Percentiles rank a stretch among this genome's conserved stretches.
Conservation (phyloP, 257 asterid species). For the Lantana camara region DNA sequence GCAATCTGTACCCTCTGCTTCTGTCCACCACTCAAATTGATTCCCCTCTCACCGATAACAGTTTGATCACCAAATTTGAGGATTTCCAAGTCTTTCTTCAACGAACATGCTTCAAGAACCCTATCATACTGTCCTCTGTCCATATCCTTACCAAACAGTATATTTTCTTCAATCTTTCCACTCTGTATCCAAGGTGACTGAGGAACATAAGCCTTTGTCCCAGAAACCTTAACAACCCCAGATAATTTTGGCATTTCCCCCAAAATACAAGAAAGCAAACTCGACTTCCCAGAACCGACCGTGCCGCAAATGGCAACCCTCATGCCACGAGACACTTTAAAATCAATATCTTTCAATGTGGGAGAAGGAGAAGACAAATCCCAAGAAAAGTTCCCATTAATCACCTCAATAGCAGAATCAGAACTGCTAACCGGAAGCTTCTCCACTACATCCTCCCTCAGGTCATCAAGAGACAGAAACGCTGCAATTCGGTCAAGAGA, state of each 20-base stretch:
- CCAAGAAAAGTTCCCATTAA: constrained; percentile 78
- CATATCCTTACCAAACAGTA: constrained; percentile 85
- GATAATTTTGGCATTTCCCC: constrained; percentile 83
- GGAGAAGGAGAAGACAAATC: constrained; percentile 53
- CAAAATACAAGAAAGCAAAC: constrained; percentile 74
- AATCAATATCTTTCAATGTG: constrained; percentile 56
- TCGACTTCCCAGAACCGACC: constrained; percentile 96
- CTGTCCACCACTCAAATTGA: constrained; percentile 92
- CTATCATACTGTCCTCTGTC: constrained; percentile 54
- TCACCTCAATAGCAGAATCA: constrained; percentile 57
- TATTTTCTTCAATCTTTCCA: constrained; percentile 83
- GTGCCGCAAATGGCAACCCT: constrained; percentile 89
- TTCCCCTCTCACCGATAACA: constrained; percentile 89
- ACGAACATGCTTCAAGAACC: constrained; percentile 74
- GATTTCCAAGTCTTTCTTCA: constrained; percentile 79
- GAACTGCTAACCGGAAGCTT: constrained; percentile 56
- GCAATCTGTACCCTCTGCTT: constrained; percentile 93
- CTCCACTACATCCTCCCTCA: constrained; percentile 55
- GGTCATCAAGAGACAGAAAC: constrained; percentile 82
- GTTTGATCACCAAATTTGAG: constrained; percentile 85
- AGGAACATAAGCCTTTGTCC: constrained; percentile 77
- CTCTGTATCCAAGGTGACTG: constrained; percentile 95
- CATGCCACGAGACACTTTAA: constrained; percentile 64
- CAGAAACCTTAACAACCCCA: constrained; percentile 56
- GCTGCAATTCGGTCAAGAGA: constrained; percentile 87